Evolutionary conservation across 2,329 filamentous ascomycete species (phyloP), one percentile per base, ranked within the genome.

Genomic region (Fusarium euwallaceae): DNA sequence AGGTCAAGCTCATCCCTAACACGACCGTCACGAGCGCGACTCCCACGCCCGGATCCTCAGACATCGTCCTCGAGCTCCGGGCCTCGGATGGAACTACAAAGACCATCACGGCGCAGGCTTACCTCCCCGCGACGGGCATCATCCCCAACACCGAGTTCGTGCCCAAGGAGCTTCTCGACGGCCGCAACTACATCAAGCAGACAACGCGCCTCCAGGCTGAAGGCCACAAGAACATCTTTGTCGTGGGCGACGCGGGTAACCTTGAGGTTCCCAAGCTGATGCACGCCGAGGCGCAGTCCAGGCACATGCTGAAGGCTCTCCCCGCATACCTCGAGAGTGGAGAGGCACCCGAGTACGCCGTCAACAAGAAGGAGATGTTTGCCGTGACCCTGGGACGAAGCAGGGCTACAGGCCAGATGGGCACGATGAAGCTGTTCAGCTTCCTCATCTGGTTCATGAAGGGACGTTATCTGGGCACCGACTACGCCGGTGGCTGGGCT

Each of bases 111-210:
- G 79, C 85, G 0, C 85, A 87, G 74, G 80, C 87, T 1, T 86
- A 87, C 76, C 77, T 90, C 16, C 87, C 88, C 0, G 84, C 87
- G 0, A 85, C 83, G 39, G 88, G 88, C 51, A 68, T 84, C 5
- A 61, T 77, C 0, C 83, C 84, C 66, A 90, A 90, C 80, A 85
- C 84, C 1, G 75, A 78, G 6, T 88, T 88, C 73, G 77, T 82
- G 36, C 85, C 86, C 4, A 69, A 79, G 9, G 62, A 73, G 1
- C 77, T 88, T 67, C 80, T 84, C 20, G 83, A 85, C 41, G 63
- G 67, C 27, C 41, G 66, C 1, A 82, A 81, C 9, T 82, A 79
- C 64, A 66, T 87, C 61, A 79, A 80, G 69, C 84, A 86, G 74
- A 84, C 82, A 48, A 78, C 75, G 5, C 79, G 75, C 24, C 78